Conservation (phyloP, 148 eudicot species). For the Diospyros lotus region DNA sequence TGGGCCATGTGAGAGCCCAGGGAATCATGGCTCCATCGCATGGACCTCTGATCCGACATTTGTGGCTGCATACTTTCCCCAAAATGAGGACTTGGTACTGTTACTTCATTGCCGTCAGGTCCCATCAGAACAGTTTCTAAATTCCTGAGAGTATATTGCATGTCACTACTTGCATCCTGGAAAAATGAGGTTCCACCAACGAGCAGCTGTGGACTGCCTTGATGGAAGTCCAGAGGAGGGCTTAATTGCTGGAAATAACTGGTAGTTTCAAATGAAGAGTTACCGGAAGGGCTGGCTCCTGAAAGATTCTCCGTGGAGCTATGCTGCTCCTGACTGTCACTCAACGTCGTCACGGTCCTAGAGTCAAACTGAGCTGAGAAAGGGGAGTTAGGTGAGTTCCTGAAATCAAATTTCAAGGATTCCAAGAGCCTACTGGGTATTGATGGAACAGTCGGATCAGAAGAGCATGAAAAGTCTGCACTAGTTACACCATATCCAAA, state of each 20-base stretch:
- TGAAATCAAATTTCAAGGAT: constrained; percentile 38
- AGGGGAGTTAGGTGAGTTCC: constrained; percentile 69
- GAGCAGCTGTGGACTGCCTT: constrained; percentile 10
- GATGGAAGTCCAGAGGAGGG: constrained; percentile 26
- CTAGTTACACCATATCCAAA: constrained; percentile 39
- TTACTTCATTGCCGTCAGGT: constrained; percentile 38
- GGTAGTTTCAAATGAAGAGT: constrained; percentile 44
- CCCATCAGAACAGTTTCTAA: constrained; percentile 77
- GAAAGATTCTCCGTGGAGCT: constrained; percentile 54
- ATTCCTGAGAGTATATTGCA: constrained; percentile 47
- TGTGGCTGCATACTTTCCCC: constrained; percentile 41
- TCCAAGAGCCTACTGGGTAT: constrained; percentile 35
- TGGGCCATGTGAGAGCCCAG: constrained; percentile 23
- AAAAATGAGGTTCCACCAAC: constrained; percentile 21
- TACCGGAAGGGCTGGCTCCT: constrained; percentile 41
- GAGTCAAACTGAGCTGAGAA: constrained; percentile 53
- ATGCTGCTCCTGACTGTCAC: constrained; percentile 52
- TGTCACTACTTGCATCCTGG: constrained; percentile 26
- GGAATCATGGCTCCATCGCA: constrained; percentile 37
- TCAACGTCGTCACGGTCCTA: constrained; percentile 34
- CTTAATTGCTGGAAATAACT: constrained; percentile 36
- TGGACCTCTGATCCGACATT: constrained; percentile 35
- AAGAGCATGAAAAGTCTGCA: constrained; percentile 38
- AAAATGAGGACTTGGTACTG: constrained; percentile 20
- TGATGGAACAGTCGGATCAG: constrained; percentile 34